Evolutionary conservation across 441 rosid genomes (phyloP).

Genomic region (Bruguiera hainesii): DNA sequence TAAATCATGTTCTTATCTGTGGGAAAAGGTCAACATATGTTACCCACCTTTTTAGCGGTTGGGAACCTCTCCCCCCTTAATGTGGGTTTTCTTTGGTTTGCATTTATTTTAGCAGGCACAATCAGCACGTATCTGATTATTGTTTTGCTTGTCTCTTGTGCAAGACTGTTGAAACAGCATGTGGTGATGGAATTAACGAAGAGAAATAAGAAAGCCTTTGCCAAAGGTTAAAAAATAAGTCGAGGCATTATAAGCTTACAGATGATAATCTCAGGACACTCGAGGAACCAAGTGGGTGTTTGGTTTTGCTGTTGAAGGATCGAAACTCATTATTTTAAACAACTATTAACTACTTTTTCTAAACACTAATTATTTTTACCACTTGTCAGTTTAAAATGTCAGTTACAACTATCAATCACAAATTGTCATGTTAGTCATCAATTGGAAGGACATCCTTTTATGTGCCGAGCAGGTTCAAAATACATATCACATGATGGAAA

Average conservation of each 20-base stretch:
- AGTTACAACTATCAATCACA: too few relatives aligned
- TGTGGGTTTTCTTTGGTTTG: conserved; percentile 16
- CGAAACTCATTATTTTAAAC: too few relatives aligned
- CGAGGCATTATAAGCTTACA: conserved; percentile 3
- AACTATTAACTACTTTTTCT: too few relatives aligned
- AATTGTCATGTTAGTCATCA: too few relatives aligned
- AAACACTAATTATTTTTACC: too few relatives aligned
- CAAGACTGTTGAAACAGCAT: background rate
- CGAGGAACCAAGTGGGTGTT: too few relatives aligned
- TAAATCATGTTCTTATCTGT: conserved; percentile 12
- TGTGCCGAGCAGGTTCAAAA: conserved; percentile 14
- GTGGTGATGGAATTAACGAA: too few relatives aligned
- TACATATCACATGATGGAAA: conserved; percentile 17
- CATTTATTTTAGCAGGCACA: background rate
- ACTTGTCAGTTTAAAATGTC: too few relatives aligned
- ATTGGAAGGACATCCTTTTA: background rate
- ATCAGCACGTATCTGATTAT: background rate
- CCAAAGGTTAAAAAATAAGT: too few relatives aligned
- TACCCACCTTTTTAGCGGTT: conserved; percentile 20
- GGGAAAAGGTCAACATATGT: conserved; percentile 30
- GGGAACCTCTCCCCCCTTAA: conserved; percentile 29
- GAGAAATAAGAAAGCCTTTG: too few relatives aligned
- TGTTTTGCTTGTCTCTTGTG: background rate
- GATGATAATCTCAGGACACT: conserved; percentile 2
- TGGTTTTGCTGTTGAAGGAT: too few relatives aligned